Conservation (phyloP, 2,329 filamentous ascomycete genomes). For the Penicillium sp. region DNA sequence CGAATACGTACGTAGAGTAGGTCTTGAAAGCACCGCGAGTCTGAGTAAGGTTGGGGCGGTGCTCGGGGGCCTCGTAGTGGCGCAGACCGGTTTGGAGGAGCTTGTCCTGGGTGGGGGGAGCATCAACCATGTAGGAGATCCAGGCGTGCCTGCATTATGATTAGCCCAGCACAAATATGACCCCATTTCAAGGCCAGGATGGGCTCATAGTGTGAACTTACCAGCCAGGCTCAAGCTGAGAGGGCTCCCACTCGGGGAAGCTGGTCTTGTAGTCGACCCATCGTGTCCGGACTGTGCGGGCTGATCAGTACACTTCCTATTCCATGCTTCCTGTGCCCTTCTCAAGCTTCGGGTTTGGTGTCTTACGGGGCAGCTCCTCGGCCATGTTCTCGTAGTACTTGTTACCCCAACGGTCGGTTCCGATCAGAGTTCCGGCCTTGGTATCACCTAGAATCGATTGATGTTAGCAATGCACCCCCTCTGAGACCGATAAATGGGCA, state of each 20-base stretch:
- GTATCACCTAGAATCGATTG: conserved; percentile 72
- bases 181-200: not conserved
- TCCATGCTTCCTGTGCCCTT: not conserved
- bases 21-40: conserved; percentile 82
- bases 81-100: conserved; percentile 67
- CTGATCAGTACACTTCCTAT: conserved; percentile 13
- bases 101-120: conserved; percentile 75
- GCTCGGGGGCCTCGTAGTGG: conserved; percentile 72
- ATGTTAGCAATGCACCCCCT: conserved; percentile 22
- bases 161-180: conserved; percentile 5
- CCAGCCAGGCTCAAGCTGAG: conserved; percentile 90
- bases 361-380: conserved; percentile 82
- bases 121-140: conserved; percentile 92
- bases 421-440: conserved; percentile 86
- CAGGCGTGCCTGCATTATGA: conserved; percentile 72
- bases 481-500: not conserved
- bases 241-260: conserved; percentile 54
- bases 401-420: conserved; percentile 88
- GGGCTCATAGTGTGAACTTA: conserved; percentile 33
- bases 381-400: conserved; percentile 92
- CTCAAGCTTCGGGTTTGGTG: not conserved
- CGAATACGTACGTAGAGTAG: conserved; percentile 81
- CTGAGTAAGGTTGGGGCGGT: conserved; percentile 73
- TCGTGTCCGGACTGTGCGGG: conserved; percentile 74
- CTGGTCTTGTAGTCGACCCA: conserved; percentile 90